Evolutionary conservation across 164 flowering plant species (phyloP).

Genomic region (Stephania japonica): DNA sequence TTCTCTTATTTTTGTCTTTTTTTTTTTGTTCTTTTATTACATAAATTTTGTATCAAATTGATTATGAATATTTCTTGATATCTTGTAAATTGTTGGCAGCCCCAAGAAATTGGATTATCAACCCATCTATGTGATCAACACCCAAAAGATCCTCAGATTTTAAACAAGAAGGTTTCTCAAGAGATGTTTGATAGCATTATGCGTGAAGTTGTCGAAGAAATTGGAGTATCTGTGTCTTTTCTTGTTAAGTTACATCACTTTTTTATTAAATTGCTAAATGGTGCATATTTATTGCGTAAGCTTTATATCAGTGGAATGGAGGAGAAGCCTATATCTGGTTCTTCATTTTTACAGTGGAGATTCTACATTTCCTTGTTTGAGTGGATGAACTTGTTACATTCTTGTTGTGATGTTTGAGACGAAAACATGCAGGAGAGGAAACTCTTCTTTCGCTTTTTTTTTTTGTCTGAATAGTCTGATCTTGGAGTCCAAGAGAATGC

Average conservation of each 20-base stretch:
- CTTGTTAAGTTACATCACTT: constrained; percentile 51
- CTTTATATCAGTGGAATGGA: not conserved
- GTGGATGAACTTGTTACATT: not conserved
- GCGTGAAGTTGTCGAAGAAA: constrained; percentile 98
- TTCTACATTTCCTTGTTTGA: not conserved
- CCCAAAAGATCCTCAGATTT: constrained; percentile 16
- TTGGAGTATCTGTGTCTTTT: constrained; percentile 67
- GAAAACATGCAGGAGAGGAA: not conserved
- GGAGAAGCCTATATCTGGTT: not conserved
- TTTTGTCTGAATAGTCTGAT: too few species aligned
- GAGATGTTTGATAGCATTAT: constrained; percentile 96
- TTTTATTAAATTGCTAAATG: too few species aligned
- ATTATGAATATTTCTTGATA: not conserved
- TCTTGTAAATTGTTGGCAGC: constrained; percentile 46
- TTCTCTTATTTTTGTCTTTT: not conserved
- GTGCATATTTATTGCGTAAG: too few species aligned
- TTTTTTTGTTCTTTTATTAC: not conserved
- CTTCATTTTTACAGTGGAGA: not conserved
- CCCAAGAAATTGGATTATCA: constrained; percentile 63
- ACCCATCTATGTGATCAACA: constrained; percentile 33
- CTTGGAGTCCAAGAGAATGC: too few species aligned
- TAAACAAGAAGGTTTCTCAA: constrained; percentile 53
- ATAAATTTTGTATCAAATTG: not conserved
- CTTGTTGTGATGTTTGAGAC: not conserved
- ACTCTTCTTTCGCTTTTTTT: too few species aligned